These are phyloP conservation scores for Volvariella volvacea DNA, from an alignment of 1,284 basidiomycete genomes.

Conservation along the genomic window DNA sequence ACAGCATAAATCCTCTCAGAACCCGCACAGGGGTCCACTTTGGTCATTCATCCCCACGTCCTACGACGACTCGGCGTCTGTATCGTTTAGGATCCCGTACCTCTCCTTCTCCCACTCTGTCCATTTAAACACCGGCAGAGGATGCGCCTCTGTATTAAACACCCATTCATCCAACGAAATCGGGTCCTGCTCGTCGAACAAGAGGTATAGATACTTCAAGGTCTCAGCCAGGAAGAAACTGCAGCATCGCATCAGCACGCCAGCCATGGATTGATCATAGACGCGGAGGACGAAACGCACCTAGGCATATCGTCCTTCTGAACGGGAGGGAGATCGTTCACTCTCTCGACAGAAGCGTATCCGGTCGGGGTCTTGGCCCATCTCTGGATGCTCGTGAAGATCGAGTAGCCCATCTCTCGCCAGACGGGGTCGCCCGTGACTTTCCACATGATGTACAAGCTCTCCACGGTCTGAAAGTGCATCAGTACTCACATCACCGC, in stretches of 20 bases:
- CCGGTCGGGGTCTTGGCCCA: conserved; percentile 48
- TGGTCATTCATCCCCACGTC: too few species aligned
- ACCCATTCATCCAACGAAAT: conserved; percentile 72
- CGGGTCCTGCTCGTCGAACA: conserved; percentile 52
- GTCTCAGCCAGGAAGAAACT: conserved; percentile 37
- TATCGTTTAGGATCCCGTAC: conserved; percentile 29
- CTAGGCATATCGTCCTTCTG: conserved; percentile 63
- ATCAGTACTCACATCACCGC: too few species aligned
- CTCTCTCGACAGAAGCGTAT: conserved; percentile 49
- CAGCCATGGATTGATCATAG: not conserved
- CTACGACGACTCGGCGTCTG: too few species aligned
- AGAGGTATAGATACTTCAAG: conserved; percentile 64
- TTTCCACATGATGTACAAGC: conserved; percentile 65
- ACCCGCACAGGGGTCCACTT: too few species aligned
- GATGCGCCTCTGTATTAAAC: conserved; percentile 84
- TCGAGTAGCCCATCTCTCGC: conserved; percentile 67
- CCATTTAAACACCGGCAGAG: conserved; percentile 69
- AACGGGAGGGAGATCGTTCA: conserved; percentile 30
- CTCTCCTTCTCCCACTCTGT: conserved; percentile 34
- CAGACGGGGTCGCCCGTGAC: conserved; percentile 62
- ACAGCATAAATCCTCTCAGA: too few species aligned
- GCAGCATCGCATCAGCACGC: not conserved
- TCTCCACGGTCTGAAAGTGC: conserved; percentile 60
- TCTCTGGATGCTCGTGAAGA: conserved; percentile 67
- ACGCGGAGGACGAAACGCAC: conserved; percentile 24